Percentiles rank a stretch among this genome's conserved stretches.
These are phyloP conservation scores for Colletotrichum scovillei DNA, from an alignment of 2,329 filamentous ascomycete species.

Conservation along the genomic window DNA sequence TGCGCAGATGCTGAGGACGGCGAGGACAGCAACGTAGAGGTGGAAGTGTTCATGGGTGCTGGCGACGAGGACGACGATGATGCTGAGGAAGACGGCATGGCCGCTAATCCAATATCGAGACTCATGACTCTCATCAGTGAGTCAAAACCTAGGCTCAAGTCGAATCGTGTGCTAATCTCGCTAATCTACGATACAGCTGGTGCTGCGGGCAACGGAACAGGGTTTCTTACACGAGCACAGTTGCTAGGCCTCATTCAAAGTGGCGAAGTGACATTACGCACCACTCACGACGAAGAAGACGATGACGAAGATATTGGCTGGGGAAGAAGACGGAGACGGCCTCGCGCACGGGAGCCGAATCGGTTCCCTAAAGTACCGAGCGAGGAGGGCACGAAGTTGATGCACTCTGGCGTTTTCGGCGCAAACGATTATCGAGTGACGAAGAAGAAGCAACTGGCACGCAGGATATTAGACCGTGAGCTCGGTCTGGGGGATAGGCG, in stretches of 20 bases:
- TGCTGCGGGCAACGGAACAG: constrained; percentile 41
- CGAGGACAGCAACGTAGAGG: constrained; percentile 36
- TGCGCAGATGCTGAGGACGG: constrained; percentile 42
- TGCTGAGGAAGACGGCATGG: constrained; percentile 39
- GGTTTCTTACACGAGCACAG: constrained; percentile 49
- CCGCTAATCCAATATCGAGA: constrained; percentile 8
- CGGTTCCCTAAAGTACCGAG: constrained; percentile 88
- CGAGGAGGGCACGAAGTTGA: constrained; percentile 78
- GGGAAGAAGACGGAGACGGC: constrained; percentile 55
- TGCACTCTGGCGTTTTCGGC: constrained; percentile 87
- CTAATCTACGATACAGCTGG: constrained; percentile 43
- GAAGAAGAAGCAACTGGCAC: constrained; percentile 69
- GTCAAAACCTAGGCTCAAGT: constrained; percentile 15
- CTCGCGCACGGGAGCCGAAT: constrained; percentile 56
- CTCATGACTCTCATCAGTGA: constrained; percentile 13
- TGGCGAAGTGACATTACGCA: constrained; percentile 47
- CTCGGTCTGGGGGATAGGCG: constrained; percentile 75
- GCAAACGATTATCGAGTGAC: constrained; percentile 66
- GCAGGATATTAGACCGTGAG: constrained; percentile 83
- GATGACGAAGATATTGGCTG: constrained; percentile 52
- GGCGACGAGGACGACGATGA: constrained; percentile 32
- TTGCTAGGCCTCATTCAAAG: constrained; percentile 54
- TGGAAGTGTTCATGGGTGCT: constrained; percentile 25
- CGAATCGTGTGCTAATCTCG: constrained; percentile 40
- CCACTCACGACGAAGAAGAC: constrained; percentile 50